Evolutionary conservation across 2,329 filamentous ascomycete species (phyloP), one percentile per base, ranked within the genome.

Genomic region (Pseudogymnoascus sp.): DNA sequence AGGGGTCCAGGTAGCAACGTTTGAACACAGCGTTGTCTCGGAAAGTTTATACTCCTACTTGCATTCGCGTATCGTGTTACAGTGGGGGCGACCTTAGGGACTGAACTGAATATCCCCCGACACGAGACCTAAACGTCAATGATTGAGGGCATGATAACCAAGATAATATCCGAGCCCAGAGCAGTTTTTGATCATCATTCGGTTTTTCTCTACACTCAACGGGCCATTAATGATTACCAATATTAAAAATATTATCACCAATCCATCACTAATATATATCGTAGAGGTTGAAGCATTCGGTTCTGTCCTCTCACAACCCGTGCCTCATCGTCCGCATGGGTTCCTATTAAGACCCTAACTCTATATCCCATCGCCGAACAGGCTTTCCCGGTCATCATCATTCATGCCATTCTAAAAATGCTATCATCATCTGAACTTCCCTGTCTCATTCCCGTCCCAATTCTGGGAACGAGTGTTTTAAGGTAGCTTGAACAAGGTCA

Each of bases 1-100:
- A 55, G 28, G 49, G 49, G 49, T 55, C 49, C 49, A 55, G 11
- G 49, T 55, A 55, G 28, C 49, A 55, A 55, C 28, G n/a, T 19
- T 55, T 14, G 28, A 55, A 55, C 28, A 55, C 49, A 55, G 28
- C 49, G 25, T 55, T 55, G 49, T 55, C 49, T 55, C 28, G 49
- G 28, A 55, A 55, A 55, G 25, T 33, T 55, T 55, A 55, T 55
- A 19, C n/a, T 33, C 49, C 49, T 55, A n/a, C 49, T 12, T 55
- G 49, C 49, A 55, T 55, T 33, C 28, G 49, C 49, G 28, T 22
- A 22, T 55, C 33, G 41, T 55, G 22, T 55, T 55, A 55, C 49
- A 33, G n/a, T 55, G 25, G 49, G 25, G 49, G 49, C 7, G 49
- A 55, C 8, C 2, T 19, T 33, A 19, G 49, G 49, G 28, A 33